Evolutionary conservation across 1,284 basidiomycete species (phyloP), one percentile per base, ranked within the genome.

Genomic region (Tilletiopsis washingtonensis): DNA sequence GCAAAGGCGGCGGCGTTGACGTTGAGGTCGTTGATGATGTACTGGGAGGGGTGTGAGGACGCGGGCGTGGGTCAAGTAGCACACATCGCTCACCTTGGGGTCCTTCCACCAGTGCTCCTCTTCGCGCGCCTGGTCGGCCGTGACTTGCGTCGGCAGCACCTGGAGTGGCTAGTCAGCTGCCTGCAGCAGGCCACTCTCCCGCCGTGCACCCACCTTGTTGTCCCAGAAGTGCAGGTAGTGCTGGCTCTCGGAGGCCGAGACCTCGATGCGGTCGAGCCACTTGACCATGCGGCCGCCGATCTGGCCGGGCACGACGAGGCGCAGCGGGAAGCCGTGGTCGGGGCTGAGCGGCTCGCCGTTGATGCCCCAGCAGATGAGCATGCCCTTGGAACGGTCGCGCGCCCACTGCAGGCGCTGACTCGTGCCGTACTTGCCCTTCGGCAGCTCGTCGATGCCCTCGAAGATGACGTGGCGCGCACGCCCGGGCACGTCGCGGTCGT

Each of bases 381-480:
- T 82, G 1, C 81, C 81, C 57, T 77, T 78, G 25, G 76, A 74
- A 47, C 71, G 75, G 59, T 78, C 76, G 29, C 70, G 56, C 21
- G 80, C 79, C 79, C 80, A 80, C 27, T 73, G 75, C 20, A 81
- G 67, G 26, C 75, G 71, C 62, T 82, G 81, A 19, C 77, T 80
- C 5, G 82, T 84, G 17, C 82, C 82, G 56, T 84, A 84, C 6
- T 78, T 79, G n/a, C 82, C 82, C 39, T 84, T 79, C 7, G 83
- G 82, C 15, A 84, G 74, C 43, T 75, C 66, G 56, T 85, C 83
- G 5, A 68, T 75, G 0, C 83, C 82, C 67, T 85, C 83, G 53
- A 85, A 84, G 17, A 82, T 69, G 51, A 84, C 80, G 52, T 84
- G 79, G 51, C 77, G 77, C 0, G 74, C 81, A 72, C 53, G 66